A percentile compares a stretch with the other conserved stretches of the same genome.
These are phyloP conservation scores for Starmerella sp. DNA, from an alignment of 805 yeast genomes.

Conservation along the genomic window DNA sequence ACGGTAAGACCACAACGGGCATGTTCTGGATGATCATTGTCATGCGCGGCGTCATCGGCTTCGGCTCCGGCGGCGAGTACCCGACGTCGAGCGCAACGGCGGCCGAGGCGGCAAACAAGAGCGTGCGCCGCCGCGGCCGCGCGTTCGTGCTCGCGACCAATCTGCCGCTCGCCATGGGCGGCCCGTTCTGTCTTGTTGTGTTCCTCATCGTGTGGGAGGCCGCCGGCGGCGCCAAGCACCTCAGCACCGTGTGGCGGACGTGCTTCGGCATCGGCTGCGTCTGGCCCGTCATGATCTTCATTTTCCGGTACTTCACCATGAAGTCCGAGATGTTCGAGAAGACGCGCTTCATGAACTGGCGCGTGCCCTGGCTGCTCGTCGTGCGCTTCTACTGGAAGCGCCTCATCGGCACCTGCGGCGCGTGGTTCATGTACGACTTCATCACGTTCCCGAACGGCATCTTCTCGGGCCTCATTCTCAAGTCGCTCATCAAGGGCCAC, in stretches of 20 bases:
- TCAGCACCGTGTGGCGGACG: conserved; percentile 54
- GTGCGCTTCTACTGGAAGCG: conserved; percentile 58
- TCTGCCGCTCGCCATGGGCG: conserved; percentile 63
- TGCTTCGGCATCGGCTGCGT: conserved; percentile 65
- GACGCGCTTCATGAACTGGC: conserved; percentile 48
- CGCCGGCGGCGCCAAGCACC: conserved; percentile 33
- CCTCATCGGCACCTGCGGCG: conserved; percentile 56
- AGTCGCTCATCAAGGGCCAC: conserved; percentile 34
- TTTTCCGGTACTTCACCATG: conserved; percentile 59
- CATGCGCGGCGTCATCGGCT: conserved; percentile 64
- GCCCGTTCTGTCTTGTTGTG: conserved; percentile 60
- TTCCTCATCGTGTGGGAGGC: conserved; percentile 59
- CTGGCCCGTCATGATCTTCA: conserved; percentile 62
- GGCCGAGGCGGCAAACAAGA: conserved; percentile 53
- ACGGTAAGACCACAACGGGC: conserved; percentile 46
- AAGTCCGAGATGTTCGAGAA: conserved; percentile 54
- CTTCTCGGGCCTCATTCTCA: conserved; percentile 50
- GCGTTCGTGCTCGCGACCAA: conserved; percentile 58
- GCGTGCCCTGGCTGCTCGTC: conserved; percentile 45
- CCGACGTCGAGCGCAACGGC: conserved; percentile 60
- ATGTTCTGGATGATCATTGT: conserved; percentile 70
- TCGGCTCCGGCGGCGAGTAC: conserved; percentile 71
- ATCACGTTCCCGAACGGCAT: conserved; percentile 72
- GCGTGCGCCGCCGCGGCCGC: conserved; percentile 43
- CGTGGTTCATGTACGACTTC: conserved; percentile 75